Base-by-base conservation (phyloP, 371 early-diverging fungal species). In the Mucor mucedo region DNA sequence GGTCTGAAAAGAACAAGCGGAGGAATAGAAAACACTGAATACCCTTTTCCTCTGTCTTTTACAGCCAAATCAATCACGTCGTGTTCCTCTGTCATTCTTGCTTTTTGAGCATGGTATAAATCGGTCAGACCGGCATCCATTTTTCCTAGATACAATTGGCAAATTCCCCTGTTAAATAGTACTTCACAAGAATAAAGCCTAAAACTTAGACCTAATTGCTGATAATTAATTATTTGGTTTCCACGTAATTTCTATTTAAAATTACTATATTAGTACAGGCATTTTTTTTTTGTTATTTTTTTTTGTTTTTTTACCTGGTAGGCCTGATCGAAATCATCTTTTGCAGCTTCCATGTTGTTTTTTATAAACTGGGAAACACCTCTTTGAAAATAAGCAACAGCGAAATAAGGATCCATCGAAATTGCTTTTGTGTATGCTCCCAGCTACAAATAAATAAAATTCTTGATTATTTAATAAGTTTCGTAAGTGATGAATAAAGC, bases 201-300 rank as follows among this genome's bases (percentile, higher is more conserved):
- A 79, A 88, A 95, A 53, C 89, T 82, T 41, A 97, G 84, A 4
- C 97, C 98, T 49, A 98, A 80, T 72, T 98, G 98, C 55, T 88
- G 89, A 75, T 98, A 98, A 79, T 98, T 96, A 69, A 97, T 96
- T 47, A 89, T 84, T 66, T 86, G 79, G 75, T 95, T 95, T 41
- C 94, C 93, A 39, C 98, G 89, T 49, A 98, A 77, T 77, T 87
- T 88, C 89, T 72, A 60, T 54, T 47, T 41, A 40, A 35, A 42
- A 38, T 38, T 27, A 61, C 40, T 44, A 42, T 29, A 44, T 53
- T 53, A 54, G 38, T 59, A 42, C n/a, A 30, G 16, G 49, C 16
- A n/a, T 41, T 21, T 40, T 28, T 54, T 44, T 21, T 54, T n/a
- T 42, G 32, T 10, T 57, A 35, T 45, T 6, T 48, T 16, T 13